A percentile compares a stretch with the other conserved stretches of the same genome.
Evolutionary conservation across 2,329 filamentous ascomycete genomes (phyloP).

Genomic region (Elsinoe batatas): DNA sequence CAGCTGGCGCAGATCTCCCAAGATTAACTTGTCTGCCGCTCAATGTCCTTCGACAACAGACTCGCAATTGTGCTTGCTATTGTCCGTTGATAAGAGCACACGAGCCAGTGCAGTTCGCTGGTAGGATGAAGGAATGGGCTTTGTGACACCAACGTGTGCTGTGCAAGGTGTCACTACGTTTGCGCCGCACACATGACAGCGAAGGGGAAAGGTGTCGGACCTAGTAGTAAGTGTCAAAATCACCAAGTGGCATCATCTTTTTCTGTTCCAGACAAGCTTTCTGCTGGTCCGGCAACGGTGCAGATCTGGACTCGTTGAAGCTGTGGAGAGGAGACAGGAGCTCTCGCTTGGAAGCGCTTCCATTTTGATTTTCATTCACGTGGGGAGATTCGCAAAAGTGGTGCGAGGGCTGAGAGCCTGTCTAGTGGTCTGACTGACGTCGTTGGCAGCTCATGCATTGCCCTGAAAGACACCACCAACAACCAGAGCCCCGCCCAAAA

Average conservation of each 20-base stretch:
- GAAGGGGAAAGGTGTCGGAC: too few species aligned
- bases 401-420: not conserved
- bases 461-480: not conserved
- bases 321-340: not conserved
- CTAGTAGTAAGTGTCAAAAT: too few species aligned
- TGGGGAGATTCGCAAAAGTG: not conserved
- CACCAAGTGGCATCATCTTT: slow-evolving; percentile 8
- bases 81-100: too few species aligned
- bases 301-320: slow-evolving; percentile 2
- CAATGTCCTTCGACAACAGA: too few species aligned
- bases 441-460: not conserved
- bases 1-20: not conserved
- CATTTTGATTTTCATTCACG: slow-evolving; percentile 7
- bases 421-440: slow-evolving; percentile 10
- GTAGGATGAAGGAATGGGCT: not conserved
- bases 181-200: not conserved
- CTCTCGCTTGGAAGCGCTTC: not conserved
- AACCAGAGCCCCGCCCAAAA: not conserved
- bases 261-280: not conserved
- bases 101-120: not conserved
- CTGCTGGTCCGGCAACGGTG: slow-evolving; percentile 8
- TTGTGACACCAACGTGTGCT: not conserved
- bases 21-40: not conserved
- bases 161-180: not conserved
- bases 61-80: too few species aligned